A percentile compares a stretch with the other conserved stretches of the same genome.
phyloP scores from a whole-genome alignment of 2,329 filamentous ascomycete genomes.

The Passalora sequoiae region DNA sequence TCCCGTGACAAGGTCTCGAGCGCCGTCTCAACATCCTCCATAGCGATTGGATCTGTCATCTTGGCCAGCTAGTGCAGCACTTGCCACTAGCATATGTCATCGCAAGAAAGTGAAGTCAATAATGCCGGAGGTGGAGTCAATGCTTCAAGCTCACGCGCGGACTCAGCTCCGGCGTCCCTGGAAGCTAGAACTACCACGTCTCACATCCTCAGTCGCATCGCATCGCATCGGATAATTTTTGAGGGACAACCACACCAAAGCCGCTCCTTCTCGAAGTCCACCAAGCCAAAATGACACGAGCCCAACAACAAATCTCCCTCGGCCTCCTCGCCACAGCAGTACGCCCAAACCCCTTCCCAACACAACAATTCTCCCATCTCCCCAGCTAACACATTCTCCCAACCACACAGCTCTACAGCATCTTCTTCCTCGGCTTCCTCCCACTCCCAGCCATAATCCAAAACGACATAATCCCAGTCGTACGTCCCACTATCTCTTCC shows the following conservation, averaged over 20 bases:
- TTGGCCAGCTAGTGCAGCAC: background rate
- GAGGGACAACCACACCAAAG: slow-evolving; percentile 5
- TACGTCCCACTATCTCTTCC: slow-evolving; percentile 46
- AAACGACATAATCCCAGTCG: slow-evolving; percentile 80
- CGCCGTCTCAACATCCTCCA: slow-evolving; percentile 1
- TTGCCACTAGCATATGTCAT: background rate
- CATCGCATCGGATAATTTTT: no score
- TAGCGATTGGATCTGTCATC: background rate
- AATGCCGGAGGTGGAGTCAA: no score
- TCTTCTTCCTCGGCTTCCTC: slow-evolving; percentile 75
- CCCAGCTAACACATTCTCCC: slow-evolving; percentile 23
- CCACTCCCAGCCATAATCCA: slow-evolving; percentile 74
- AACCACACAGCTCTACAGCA: slow-evolving; percentile 86
- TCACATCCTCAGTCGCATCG: no score
- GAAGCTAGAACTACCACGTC: no score
- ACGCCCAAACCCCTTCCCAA: slow-evolving; percentile 38
- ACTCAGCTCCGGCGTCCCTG: no score
- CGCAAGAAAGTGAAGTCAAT: slow-evolving; percentile 3
- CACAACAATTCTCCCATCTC: slow-evolving; percentile 1
- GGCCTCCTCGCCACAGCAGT: slow-evolving; percentile 84
- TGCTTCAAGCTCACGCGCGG: no score
- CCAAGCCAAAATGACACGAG: slow-evolving; percentile 73
- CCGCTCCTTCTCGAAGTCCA: slow-evolving; percentile 11
- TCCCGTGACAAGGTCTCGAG: slow-evolving; percentile 2
- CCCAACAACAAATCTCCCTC: slow-evolving; percentile 85